Evolutionary conservation across 495 filamentous ascomycete species (phyloP).

Genomic region (Aspergillus heteromorphus): DNA sequence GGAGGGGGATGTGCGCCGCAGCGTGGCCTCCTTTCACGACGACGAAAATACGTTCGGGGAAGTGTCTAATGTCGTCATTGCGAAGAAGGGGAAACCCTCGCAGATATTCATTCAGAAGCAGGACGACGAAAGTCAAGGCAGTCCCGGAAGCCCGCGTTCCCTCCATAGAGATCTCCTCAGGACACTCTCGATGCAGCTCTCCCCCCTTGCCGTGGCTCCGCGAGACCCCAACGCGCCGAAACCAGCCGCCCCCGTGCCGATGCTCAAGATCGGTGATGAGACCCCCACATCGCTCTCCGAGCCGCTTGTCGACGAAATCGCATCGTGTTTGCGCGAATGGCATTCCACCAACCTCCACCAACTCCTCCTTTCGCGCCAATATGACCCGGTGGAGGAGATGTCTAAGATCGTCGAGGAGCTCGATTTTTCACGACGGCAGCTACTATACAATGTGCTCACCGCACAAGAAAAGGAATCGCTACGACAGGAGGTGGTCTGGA

Average conservation of each 20-base stretch:
- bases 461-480: constrained; percentile 68
- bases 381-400: constrained; percentile 74
- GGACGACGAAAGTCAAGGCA: constrained; percentile 29
- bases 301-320: constrained; percentile 94
- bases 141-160: constrained; percentile 29
- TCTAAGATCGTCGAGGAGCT: constrained; percentile 71
- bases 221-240: constrained; percentile 57
- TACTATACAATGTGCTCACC: constrained; percentile 90
- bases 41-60: constrained; percentile 26
- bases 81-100: constrained; percentile 38
- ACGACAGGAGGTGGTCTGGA: constrained; percentile 87
- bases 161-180: constrained; percentile 18
- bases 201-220: constrained; percentile 31
- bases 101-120: constrained; percentile 38
- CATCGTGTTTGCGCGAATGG: constrained; percentile 94
- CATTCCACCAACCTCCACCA: constrained; percentile 96
- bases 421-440: constrained; percentile 77
- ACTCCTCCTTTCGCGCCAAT: constrained; percentile 75
- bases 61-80: constrained; percentile 35
- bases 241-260: constrained; percentile 87
- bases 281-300: constrained; percentile 82
- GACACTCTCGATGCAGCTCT: constrained; percentile 30
- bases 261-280: constrained; percentile 96
- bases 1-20: constrained; percentile 21
- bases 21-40: constrained; percentile 24